Evolutionary conservation across 495 filamentous ascomycete species (phyloP), one percentile per base, ranked within the genome.

Genomic region (Aspergillus cristatus): DNA sequence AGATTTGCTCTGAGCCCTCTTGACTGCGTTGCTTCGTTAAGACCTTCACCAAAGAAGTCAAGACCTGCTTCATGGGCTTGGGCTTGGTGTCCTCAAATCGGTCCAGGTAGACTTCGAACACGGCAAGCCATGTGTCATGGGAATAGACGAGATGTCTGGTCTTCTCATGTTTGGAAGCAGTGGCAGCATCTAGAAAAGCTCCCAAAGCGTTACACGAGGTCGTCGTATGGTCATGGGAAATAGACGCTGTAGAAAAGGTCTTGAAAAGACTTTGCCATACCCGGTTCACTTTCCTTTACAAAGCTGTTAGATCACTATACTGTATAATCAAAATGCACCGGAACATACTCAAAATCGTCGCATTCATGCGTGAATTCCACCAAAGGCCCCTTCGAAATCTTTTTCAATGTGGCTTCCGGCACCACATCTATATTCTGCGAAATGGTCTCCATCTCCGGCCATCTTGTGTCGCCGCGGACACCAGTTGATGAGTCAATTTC

Each of bases 41-140:
- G 6, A 78, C 65, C 14, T 62, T 55, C 24, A 65, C 65, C 36
- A 84, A 53, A 30, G 76, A 68, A 45, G 75, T 65, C 32, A 93
- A 56, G 0, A 89, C 66, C 44, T 86, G 80, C 51, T 79, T 78
- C 71, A 88, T 72, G 18, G 84, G 79, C 36, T 86, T 81, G 17
- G 80, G 71, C 41, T 81, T 81, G 25, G 81, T 73, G 45, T 78
- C 74, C 45, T 90, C 82, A 43, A 76, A 86, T 60, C 77, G 81
- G 39, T 78, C 70, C 42, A 94, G 62, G 46, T 78, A 90, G 34
- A 83, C 75, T 11, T 78, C 60, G 50, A 91, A 85, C 3, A 83
- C 54, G 30, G 65, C 60, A 10, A 68, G 47, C 60, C 79, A 84
- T 7, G 69, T 66, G 12, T 53, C 46, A 15, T 74, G 50, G 11